phyloP scores from a whole-genome alignment of 495 filamentous ascomycete genomes.

The Jackrogersella minutella region DNA sequence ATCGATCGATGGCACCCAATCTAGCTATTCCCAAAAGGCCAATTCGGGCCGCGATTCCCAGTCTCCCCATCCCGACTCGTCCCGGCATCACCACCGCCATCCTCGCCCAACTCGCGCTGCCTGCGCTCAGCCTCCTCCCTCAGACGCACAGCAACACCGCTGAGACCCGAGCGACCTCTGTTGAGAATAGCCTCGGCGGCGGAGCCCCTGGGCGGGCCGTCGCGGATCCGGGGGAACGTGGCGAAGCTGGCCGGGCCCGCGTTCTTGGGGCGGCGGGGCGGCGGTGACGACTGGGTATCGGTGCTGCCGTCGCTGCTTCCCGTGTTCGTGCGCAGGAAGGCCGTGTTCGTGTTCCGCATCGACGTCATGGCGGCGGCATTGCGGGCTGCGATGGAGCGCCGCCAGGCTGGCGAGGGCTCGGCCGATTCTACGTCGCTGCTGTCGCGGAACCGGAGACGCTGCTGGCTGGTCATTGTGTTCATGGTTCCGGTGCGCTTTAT shows the following conservation, averaged over 20 bases:
- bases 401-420: slow-evolving; percentile 33
- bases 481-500: slow-evolving; percentile 3
- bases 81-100: neutral
- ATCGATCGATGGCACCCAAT: neutral
- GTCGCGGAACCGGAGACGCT: slow-evolving; percentile 42
- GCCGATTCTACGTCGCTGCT: slow-evolving; percentile 42
- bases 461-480: slow-evolving; percentile 27
- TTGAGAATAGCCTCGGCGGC: slow-evolving; percentile 38
- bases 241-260: slow-evolving; percentile 35
- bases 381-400: too few relatives aligned
- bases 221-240: slow-evolving; percentile 36
- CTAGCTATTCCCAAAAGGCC: slow-evolving; percentile 27
- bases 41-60: slow-evolving; percentile 12
- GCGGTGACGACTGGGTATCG: slow-evolving; percentile 2
- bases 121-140: slow-evolving; percentile 25
- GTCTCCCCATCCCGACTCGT: neutral
- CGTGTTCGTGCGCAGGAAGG: slow-evolving; percentile 20
- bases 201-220: slow-evolving; percentile 21
- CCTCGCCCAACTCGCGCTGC: slow-evolving; percentile 9
- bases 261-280: slow-evolving; percentile 35
- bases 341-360: slow-evolving; percentile 32
- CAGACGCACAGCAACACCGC: slow-evolving; percentile 11
- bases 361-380: neutral
- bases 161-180: slow-evolving; percentile 15
- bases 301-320: neutral